A percentile compares a stretch with the other conserved stretches of the same genome.
Conservation (phyloP, 768 basidiomycete genomes). For the Amanita pseudoporphyria region DNA sequence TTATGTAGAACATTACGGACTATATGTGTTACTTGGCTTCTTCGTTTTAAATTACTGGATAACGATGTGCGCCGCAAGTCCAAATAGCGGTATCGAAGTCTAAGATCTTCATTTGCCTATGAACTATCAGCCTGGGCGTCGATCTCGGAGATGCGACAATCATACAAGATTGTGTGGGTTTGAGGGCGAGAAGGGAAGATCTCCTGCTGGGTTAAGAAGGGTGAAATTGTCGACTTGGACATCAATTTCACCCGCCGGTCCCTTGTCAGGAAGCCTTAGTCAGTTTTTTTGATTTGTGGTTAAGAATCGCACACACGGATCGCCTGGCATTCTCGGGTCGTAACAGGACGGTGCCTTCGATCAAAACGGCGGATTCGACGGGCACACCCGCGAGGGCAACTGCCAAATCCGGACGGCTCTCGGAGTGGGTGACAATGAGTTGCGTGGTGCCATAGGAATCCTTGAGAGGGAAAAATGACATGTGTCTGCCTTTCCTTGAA, state of each 20-base stretch:
- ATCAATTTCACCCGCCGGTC: conserved; percentile 68
- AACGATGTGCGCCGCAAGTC: conserved; percentile 75
- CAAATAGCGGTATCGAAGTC: conserved; percentile 79
- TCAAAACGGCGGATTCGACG: conserved; percentile 67
- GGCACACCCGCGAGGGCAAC: conserved; percentile 51
- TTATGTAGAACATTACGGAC: conserved; percentile 66
- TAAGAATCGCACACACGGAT: conserved; percentile 34
- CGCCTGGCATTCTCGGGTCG: conserved; percentile 57
- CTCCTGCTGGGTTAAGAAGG: conserved; percentile 71
- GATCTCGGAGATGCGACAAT: conserved; percentile 12
- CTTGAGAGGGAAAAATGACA: conserved; percentile 83
- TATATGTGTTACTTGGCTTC: conserved; percentile 75
- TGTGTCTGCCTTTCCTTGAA: conserved; percentile 55
- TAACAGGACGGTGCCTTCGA: conserved; percentile 62
- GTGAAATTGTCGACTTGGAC: conserved; percentile 61
- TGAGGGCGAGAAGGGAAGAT: conserved; percentile 81
- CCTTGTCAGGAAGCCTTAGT: conserved; percentile 24
- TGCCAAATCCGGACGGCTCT: conserved; percentile 22
- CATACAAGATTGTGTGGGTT: conserved; percentile 67
- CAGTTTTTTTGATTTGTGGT: conserved; percentile 11
- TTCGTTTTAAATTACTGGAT: conserved; percentile 69
- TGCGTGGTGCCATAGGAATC: conserved; percentile 74
- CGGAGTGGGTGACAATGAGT: conserved; percentile 53
- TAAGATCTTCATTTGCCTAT: conserved; percentile 74
- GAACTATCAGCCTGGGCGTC: conserved; percentile 9